These are phyloP conservation scores for Candolleomyces aberdarensis DNA, from an alignment of 768 basidiomycete species.

Conservation along the genomic window DNA sequence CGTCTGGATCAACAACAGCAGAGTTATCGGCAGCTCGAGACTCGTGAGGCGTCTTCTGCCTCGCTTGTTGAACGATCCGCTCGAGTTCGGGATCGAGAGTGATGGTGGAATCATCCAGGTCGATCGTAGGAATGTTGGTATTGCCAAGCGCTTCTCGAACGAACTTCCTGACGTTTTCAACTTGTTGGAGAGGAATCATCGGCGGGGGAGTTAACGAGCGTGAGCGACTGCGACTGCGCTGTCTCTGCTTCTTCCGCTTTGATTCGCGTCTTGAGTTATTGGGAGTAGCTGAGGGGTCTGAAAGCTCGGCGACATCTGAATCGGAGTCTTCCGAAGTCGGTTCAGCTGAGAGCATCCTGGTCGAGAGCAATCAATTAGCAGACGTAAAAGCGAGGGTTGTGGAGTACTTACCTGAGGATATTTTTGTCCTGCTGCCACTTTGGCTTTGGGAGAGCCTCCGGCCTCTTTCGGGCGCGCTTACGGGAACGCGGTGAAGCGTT, in stretches of 20 bases:
- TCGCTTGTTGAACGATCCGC: constrained; percentile 43
- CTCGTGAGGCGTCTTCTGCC: constrained; percentile 18
- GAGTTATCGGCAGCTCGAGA: neutral
- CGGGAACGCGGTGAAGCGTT: constrained; percentile 29
- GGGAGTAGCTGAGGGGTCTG: constrained; percentile 17
- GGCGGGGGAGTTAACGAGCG: constrained; percentile 79
- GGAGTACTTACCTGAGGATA: constrained; percentile 35
- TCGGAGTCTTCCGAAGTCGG: constrained; percentile 42
- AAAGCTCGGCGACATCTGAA: constrained; percentile 38
- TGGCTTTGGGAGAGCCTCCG: constrained; percentile 26
- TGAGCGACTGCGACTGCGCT: constrained; percentile 64
- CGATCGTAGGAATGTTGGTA: too few relatives aligned
- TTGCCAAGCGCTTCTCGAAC: constrained; percentile 38
- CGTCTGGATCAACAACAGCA: constrained; percentile 26
- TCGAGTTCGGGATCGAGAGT: constrained; percentile 59
- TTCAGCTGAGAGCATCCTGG: constrained; percentile 39
- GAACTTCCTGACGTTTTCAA: constrained; percentile 54
- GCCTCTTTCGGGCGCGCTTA: constrained; percentile 36
- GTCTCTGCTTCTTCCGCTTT: constrained; percentile 40
- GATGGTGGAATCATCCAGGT: too few relatives aligned
- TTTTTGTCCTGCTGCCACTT: constrained; percentile 42
- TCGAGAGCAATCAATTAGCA: neutral
- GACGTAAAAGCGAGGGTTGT: neutral
- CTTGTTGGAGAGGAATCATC: constrained; percentile 47
- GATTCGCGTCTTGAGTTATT: constrained; percentile 24